Evolutionary conservation across 2,329 filamentous ascomycete genomes (phyloP), one percentile per base, ranked within the genome.

Genomic region (Blastomyces emzantsi): DNA sequence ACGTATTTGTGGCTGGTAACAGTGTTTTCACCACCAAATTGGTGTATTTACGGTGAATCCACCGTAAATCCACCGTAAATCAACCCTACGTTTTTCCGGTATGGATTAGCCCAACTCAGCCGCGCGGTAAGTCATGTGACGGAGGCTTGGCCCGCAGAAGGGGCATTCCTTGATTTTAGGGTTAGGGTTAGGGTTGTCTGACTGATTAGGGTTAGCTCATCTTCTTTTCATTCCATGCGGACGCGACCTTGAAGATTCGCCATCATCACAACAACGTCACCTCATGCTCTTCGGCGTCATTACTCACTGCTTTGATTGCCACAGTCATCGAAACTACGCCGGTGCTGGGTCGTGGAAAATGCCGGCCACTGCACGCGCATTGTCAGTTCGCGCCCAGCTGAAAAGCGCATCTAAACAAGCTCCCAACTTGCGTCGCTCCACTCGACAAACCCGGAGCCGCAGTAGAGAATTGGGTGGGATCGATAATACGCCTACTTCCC

Each of bases 181-280:
- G 45, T 51, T 63, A 54, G 61, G 64, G 64, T 63, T 65, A 54
- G 55, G 55, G 39, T 62, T 65, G 56, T 7, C 36, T 9, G 22
- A 6, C 33, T 9, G 8, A 11, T 58, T 58, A 30, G 56, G 39
- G 56, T 59, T 59, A 45, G 52, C 52, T 11, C 5, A n/a, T 2
- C 28, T 8, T 8, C 9, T 2, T 11, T 19, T 19, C 7, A 17
- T 30, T 33, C 5, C 25, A n/a, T 47, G 5, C 11, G 8, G 7
- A 19, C 3, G 36, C 22, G 19, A 60, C 55, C 1, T 6, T 25
- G 17, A n/a, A 36, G 13, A 58, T 43, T 43, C n/a, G 55, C 55
- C 55, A 43, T 58, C 55, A 36, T 33, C 58, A 36, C 28, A 30
- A 59, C 17, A 33, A 33, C 36, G 30, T 33, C 28, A 60, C 51